Evolutionary conservation across 2,329 filamentous ascomycete species (phyloP), one percentile per base, ranked within the genome.

Genomic region (Diaporthe velutina): DNA sequence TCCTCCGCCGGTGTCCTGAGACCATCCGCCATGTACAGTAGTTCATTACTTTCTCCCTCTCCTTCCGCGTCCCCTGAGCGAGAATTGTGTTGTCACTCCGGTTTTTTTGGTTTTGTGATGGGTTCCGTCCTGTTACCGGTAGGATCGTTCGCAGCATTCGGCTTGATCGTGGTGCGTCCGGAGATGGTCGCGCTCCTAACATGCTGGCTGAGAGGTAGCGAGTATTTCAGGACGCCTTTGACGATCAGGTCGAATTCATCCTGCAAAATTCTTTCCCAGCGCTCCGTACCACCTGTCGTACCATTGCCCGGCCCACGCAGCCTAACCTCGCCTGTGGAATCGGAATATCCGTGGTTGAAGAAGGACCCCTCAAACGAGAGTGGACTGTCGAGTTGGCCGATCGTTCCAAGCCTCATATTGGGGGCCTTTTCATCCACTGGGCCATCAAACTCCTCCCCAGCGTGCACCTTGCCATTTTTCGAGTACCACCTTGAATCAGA

Each of bases 201-300:
- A 71, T 87, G 88, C 78, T 90, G 89, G 78, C 90, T 93, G 70
- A 93, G 84, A 3, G 91, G 91, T 45, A 93, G 85, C 40, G 86
- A 90, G 80, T 99, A 99, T 81, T 96, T 95, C 78, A 99, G 88
- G 19, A 97, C 94, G 30, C 97, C 97, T 79, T 97, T 93, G 55
- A 99, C 90, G 76, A 98, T 96, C 66, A 99, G 89, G 78, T 98
- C 95, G 79, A 98, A 99, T 58, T 96, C 94, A 82, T 98, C 94
- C 77, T 97, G 91, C 68, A 98, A 88, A 61, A 98, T 96, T 75
- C 92, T 90, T 82, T 98, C 95, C 97, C 97, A 99, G 17, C 96
- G 91, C 80, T 94, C 92, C 2, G 93, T 93, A 12, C 96, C 97
- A 54, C 94, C 94, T 57, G 95, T 92, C 0, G 97, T 98, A 79